These are phyloP conservation scores for Hirschioporus abietinus DNA, from an alignment of 768 basidiomycete genomes.

Conservation along the genomic window DNA sequence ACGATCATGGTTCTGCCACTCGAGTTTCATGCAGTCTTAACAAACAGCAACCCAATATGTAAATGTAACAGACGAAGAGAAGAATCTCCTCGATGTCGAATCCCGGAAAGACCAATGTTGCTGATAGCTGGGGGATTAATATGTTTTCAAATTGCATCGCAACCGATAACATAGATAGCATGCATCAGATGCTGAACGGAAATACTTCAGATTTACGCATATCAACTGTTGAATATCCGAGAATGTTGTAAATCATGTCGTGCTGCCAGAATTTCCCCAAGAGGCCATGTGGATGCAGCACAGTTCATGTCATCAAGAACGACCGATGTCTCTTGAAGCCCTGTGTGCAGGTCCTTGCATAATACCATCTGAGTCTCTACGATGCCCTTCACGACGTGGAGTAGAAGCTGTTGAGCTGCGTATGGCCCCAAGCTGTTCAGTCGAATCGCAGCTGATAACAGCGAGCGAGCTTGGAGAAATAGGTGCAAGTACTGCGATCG, in stretches of 20 bases:
- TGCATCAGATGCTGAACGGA: background rate
- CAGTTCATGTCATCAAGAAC: conserved; percentile 33
- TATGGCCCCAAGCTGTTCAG: conserved; percentile 93
- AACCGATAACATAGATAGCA: too few relatives aligned
- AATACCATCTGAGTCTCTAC: conserved; percentile 48
- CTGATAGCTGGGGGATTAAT: too few relatives aligned
- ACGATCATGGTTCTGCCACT: too few relatives aligned
- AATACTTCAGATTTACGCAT: background rate
- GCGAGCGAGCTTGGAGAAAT: conserved; percentile 85
- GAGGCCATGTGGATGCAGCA: conserved; percentile 91
- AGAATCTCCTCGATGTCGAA: too few relatives aligned
- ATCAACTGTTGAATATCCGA: conserved; percentile 87
- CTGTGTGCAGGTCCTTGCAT: conserved; percentile 46
- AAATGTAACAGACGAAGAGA: too few relatives aligned
- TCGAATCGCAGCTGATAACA: conserved; percentile 89
- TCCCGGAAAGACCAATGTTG: too few relatives aligned
- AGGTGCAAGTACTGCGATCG: conserved; percentile 83
- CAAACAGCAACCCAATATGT: too few relatives aligned
- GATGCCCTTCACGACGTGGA: conserved; percentile 65
- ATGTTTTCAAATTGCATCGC: too few relatives aligned
- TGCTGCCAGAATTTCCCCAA: conserved; percentile 86
- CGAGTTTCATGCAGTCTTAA: too few relatives aligned
- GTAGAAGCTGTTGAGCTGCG: conserved; percentile 78
- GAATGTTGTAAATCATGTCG: conserved; percentile 95
- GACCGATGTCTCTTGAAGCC: conserved; percentile 20